Evolutionary conservation across 2,329 filamentous ascomycete genomes (phyloP), one percentile per base, ranked within the genome.

Genomic region (Beauveria asiatica): DNA sequence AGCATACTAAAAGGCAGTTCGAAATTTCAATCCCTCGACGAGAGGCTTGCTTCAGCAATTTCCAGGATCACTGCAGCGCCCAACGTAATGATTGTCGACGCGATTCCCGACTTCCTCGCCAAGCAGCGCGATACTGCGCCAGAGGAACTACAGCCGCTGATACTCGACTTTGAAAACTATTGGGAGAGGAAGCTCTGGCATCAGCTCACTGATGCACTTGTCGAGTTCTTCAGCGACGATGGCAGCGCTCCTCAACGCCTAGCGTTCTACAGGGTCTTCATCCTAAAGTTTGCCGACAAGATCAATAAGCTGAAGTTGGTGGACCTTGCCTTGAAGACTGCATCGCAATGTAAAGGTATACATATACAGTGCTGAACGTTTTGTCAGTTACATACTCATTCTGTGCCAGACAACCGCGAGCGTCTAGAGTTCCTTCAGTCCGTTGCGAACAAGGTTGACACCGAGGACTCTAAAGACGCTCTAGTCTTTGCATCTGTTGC

Each of bases 111-210:
- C 74, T 96, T 97, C 78, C 88, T 99, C 65, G 85, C 86, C 63
- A 88, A 96, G 68, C 90, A 95, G 83, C 89, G 92, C 73, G 91
- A 96, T 72, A 80, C 86, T 73, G 90, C 92, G 69, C 89, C 92
- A 57, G 89, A 92, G 67, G 89, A 96, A 73, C 84, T 96, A 57
- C 92, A 97, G 77, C 83, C 88, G 69, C 85, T 90, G 70, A 90
- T 97, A 74, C 83, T 99, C 68, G 85, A 88, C 69, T 96, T 99
- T 66, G 94, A 99, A 80, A 92, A 96, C 73, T 90, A 86, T 72
- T 99, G 94, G 94, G 94, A 99, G 80, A 87, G 93, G 70, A 97
- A 97, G 79, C 83, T 99, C 77, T 99, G 94, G 94, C 94, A 99
- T 79, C 92, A 99, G 78, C 88, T 99, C 67, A 99, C 94, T 41